Conservation (phyloP, 495 filamentous ascomycete species). For the Staphylotrichum tortipilum region DNA sequence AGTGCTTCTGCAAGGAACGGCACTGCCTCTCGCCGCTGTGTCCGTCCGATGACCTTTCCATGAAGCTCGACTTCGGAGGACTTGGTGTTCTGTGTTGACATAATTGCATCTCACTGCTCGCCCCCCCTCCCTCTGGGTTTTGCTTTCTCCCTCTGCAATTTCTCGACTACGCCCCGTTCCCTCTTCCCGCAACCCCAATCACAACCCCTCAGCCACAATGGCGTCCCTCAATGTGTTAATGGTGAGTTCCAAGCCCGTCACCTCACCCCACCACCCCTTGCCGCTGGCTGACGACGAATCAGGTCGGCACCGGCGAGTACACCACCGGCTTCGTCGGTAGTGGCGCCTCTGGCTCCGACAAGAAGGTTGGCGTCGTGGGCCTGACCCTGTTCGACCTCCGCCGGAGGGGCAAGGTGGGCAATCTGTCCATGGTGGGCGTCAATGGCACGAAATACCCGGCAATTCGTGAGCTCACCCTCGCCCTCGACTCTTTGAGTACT, state of each 20-base stretch:
- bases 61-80: too few species aligned
- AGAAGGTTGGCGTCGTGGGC: slow-evolving; percentile 89
- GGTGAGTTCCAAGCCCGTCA: slow-evolving; percentile 39
- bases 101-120: too few species aligned
- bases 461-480: slow-evolving; percentile 54
- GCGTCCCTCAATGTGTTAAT: slow-evolving; percentile 79
- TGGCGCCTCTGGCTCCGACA: slow-evolving; percentile 71
- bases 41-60: too few species aligned
- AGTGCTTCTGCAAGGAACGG: too few species aligned
- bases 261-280: background rate
- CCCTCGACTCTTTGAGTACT: background rate
- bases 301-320: slow-evolving; percentile 92
- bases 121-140: too few species aligned
- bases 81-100: background rate
- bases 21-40: too few species aligned
- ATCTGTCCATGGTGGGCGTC: slow-evolving; percentile 82
- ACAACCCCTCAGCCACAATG: slow-evolving; percentile 39
- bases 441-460: slow-evolving; percentile 83
- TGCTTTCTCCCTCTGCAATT: background rate
- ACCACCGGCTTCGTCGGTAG: slow-evolving; percentile 83
- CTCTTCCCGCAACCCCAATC: background rate
- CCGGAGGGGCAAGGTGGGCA: slow-evolving; percentile 76
- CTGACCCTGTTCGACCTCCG: slow-evolving; percentile 84
- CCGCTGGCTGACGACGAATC: slow-evolving; percentile 11
- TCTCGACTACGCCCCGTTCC: background rate